phyloP scores from a whole-genome alignment of 257 asterid species.

The Thymus mandschuricus region DNA sequence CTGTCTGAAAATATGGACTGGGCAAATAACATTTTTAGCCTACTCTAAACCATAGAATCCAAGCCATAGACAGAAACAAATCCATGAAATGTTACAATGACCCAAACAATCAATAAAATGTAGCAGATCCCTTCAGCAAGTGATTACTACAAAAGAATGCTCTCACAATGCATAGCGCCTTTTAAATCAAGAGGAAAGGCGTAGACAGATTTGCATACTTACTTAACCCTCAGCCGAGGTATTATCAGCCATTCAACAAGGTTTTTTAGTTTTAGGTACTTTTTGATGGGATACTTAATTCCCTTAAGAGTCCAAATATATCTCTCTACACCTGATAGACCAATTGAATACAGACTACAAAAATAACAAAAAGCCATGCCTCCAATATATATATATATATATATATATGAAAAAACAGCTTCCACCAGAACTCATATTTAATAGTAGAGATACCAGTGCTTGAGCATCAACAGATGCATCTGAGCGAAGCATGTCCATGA shows the following conservation, averaged over 20 bases:
- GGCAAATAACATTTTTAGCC: not conserved
- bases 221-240: slow-evolving; percentile 14
- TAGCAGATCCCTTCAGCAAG: not conserved
- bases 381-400: not conserved
- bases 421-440: slow-evolving; percentile 19
- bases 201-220: not conserved
- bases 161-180: slow-evolving; percentile 10
- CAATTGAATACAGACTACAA: slow-evolving; percentile 19
- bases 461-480: slow-evolving; percentile 84
- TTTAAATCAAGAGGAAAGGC: not conserved
- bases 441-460: slow-evolving; percentile 70
- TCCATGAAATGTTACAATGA: not conserved
- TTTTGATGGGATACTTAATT: slow-evolving; percentile 4
- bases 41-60: not conserved
- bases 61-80: slow-evolving; percentile 1
- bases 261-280: not conserved
- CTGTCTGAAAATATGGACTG: slow-evolving; percentile 1
- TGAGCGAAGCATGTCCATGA: slow-evolving; percentile 80
- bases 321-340: not conserved
- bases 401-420: not conserved
- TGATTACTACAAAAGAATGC: not conserved
- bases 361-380: slow-evolving; percentile 15
- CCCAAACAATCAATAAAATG: slow-evolving; percentile 17
- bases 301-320: slow-evolving; percentile 5
- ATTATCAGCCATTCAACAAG: slow-evolving; percentile 18